Evolutionary conservation across 2,329 filamentous ascomycete species (phyloP), one percentile per base, ranked within the genome.

Genomic region (Aureobasidium sp.): DNA sequence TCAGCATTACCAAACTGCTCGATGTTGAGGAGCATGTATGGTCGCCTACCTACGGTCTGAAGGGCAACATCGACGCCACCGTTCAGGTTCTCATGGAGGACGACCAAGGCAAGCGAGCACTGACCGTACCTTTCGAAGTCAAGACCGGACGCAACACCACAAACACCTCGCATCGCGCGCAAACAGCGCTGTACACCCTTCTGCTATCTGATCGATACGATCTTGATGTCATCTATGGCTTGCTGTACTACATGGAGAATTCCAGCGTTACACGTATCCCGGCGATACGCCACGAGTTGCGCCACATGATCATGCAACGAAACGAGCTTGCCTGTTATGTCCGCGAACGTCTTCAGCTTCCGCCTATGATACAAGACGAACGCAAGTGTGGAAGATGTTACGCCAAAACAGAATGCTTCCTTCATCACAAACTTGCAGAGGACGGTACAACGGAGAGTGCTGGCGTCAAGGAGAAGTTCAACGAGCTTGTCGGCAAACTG

Each of bases 1-100:
- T 97, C 82, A 91, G 89, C 67, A 87, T 99, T 67, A 95, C 87
- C 70, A 99, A 97, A 72, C 80, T 99, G 31, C 86, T 99, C 15
- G 94, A 97, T 71, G 90, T 99, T 11, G 94, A 99, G 73, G 94
- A 99, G 74, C 94, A 97, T 71, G 87, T 99, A 31, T 99, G 94
- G 94, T 97, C 93, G 7, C 94, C 94, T 0, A 93, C 91, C 85
- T 99, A 96, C 72, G 94, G 94, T 0, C 80, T 99, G 17, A 99
- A 99, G 74, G 94, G 94, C 34, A 99, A 97, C 68, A 94, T 99
- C 64, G 94, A 99, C 76, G 94, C 94, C 31, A 97, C 94, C 0
- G 89, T 99, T 0, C 90, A 99, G 76, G 88, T 94, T 17, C 85
- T 84, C 0, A 89, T 97, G 79, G 79, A 84, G 61, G 88, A 96